A percentile compares a stretch with the other conserved stretches of the same genome.
Evolutionary conservation across 139 green algal species (phyloP).

Genomic region (Dunaliella primolecta): DNA sequence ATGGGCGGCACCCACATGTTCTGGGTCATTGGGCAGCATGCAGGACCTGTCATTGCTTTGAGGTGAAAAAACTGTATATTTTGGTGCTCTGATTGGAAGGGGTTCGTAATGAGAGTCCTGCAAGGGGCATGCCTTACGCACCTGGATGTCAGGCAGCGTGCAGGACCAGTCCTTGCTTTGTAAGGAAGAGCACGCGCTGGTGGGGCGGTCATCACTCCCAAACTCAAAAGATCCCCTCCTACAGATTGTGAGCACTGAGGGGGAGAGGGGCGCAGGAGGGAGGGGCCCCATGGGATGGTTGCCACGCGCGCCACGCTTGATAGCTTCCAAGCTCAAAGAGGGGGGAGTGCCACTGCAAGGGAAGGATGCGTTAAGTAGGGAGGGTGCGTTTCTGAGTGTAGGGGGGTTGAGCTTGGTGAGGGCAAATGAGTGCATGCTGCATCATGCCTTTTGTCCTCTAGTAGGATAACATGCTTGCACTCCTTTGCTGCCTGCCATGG

Average conservation of each 20-base stretch:
- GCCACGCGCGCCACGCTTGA: background rate
- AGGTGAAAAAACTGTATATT: too few species aligned
- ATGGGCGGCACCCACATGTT: background rate
- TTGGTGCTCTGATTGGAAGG: too few species aligned
- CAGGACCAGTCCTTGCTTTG: background rate
- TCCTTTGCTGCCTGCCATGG: too few species aligned
- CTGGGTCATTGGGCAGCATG: constrained; percentile 7
- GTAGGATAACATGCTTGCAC: too few species aligned
- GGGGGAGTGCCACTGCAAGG: constrained; percentile 21
- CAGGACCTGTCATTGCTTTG: background rate
- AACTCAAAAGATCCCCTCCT: background rate
- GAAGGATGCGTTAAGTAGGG: background rate
- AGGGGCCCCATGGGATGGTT: constrained; percentile 25
- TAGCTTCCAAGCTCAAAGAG: constrained; percentile 3
- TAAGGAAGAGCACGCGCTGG: background rate
- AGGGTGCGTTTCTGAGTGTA: background rate
- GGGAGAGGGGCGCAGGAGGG: constrained; percentile 27
- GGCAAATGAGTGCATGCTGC: too few species aligned
- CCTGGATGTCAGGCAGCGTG: constrained; percentile 15
- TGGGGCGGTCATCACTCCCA: background rate
- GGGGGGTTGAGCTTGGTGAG: background rate
- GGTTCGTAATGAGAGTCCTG: too few species aligned
- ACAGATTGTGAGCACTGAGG: constrained; percentile 37
- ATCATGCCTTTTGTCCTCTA: too few species aligned
- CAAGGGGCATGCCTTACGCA: too few species aligned